A percentile compares a stretch with the other conserved stretches of the same genome.
These are phyloP conservation scores for Stromatinia cepivora DNA, from an alignment of 2,329 filamentous ascomycete genomes.

Conservation along the genomic window DNA sequence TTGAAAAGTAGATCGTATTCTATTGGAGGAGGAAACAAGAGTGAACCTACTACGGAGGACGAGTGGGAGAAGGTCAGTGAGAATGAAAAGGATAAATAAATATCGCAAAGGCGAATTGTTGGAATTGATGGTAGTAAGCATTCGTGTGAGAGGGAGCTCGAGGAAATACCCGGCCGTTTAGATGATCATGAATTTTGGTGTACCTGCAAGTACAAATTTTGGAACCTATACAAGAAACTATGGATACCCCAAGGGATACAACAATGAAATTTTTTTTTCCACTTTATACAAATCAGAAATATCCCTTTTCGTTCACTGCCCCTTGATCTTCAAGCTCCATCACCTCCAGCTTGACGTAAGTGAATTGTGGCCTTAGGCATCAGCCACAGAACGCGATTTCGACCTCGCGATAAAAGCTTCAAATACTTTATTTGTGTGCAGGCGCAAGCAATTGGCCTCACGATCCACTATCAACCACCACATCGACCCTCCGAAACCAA, in stretches of 20 bases:
- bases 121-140: background rate
- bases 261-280: background rate
- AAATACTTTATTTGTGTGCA: conserved; percentile 15
- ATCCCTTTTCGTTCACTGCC: background rate
- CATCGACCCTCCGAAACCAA: background rate
- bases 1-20: conserved; percentile 37
- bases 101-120: background rate
- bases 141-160: background rate
- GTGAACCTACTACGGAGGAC: conserved; percentile 79
- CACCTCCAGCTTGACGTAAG: background rate
- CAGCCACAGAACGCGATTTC: background rate
- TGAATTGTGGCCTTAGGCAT: background rate
- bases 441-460: conserved; percentile 15
- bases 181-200: conserved; percentile 23
- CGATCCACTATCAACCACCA: conserved; percentile 10
- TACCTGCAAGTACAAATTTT: conserved; percentile 18
- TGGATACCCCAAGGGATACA: conserved; percentile 14
- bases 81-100: conserved; percentile 59
- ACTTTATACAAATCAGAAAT: background rate
- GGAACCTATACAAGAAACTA: conserved; percentile 15
- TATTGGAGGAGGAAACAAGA: conserved; percentile 48
- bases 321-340: background rate
- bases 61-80: conserved; percentile 97
- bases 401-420: conserved; percentile 24
- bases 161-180: conserved; percentile 17